Evolutionary conservation across 2,329 filamentous ascomycete species (phyloP), one percentile per base, ranked within the genome.

Genomic region (Sodiomyces alkalinus): DNA sequence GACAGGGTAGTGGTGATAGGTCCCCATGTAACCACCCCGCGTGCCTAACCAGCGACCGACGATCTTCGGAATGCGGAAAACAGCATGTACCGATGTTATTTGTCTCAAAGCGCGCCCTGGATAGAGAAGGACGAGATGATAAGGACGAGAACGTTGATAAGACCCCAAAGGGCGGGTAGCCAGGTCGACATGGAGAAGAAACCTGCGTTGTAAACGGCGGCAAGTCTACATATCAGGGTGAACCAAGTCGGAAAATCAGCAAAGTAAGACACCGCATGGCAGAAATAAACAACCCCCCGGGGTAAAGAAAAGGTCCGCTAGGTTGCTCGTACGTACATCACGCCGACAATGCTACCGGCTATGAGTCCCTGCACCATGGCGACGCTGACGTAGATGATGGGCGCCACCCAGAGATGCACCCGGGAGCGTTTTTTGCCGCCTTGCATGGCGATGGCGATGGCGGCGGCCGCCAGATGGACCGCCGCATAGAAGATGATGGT

Each of bases 151-250:
- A 87, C 74, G 48, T 83, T 92, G 49, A 87, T 78, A 45, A 81
- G 66, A 1, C 74, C 81, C 86, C 86, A 93, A 14, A 86, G 68
- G 44, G 90, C 79, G 0, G 86, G 86, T 28, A 92, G 80, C 85
- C 85, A 93, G 0, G 86, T 93, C 25, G 83, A 87, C 83, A 93
- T 90, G 43, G 74, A 65, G 48, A 87, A 92, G 52, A 78, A 82
- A 23, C 83, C 86, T 3, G 78, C 69, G 41, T 74, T 69, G 47
- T 92, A 93, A 19, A 87, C 70, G 7, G 77, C 80, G 9, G 80
- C 82, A 13, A 92, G 58, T 27, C 80, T 86, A 11, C 7, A 5
- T 2, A n/a, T 17, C n/a, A 10, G 7, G 8, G 12, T 17, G 14
- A 17, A 10, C 17, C 9, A 25, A 16, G 6, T n/a, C n/a, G 7